Evolutionary conservation across 441 rosid genomes (phyloP), one percentile per base, ranked within the genome.

Genomic region (Arabidopsis lyrata): DNA sequence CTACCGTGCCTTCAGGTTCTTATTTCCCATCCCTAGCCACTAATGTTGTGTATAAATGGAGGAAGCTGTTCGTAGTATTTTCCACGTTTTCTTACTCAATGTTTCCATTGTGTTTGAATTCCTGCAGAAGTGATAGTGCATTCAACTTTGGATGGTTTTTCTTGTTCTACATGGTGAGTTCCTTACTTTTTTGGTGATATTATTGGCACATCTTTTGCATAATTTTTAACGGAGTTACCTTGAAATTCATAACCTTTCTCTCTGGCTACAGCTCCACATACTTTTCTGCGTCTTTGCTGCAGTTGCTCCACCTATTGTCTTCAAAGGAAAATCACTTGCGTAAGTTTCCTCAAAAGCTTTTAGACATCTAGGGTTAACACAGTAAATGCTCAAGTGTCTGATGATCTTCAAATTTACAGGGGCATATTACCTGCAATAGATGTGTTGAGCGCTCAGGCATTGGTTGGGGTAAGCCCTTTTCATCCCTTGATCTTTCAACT

Each of bases 271-370:
- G 97, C 62, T 92, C 76, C 97, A 95, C 70, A 83, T 92, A 35
- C 85, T 77, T 68, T 95, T 92, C 86, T 83, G 83, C 77, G 79
- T 95, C 41, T 12, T 92, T 34, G 97, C 98, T 70, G 96, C 98
- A 1, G 93, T 92, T 73, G 98, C 99, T 73, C 97, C 97, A 60
- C 97, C 99, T 22, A 69, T 90, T 27, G 24, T 92, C 78, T 95
- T 92, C 83, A 87, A 82, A 78, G 98, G 97, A 61, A 90, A 95
- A 77, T 92, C 98, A 78, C 83, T 95, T 32, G 77, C 98, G 97
- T 95, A 89, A 57, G 92, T 78, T 63, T 54, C 61, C 45, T 54
- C 41, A 4, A 48, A 22, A 50, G 16, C n/a, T 77, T 34, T 3
- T n/a, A 47, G 31, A 69, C 29, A 10, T 42, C 3, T 31, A 34